phyloP scores from a whole-genome alignment of 768 basidiomycete species.

The Termitomyces bulborhizus region DNA sequence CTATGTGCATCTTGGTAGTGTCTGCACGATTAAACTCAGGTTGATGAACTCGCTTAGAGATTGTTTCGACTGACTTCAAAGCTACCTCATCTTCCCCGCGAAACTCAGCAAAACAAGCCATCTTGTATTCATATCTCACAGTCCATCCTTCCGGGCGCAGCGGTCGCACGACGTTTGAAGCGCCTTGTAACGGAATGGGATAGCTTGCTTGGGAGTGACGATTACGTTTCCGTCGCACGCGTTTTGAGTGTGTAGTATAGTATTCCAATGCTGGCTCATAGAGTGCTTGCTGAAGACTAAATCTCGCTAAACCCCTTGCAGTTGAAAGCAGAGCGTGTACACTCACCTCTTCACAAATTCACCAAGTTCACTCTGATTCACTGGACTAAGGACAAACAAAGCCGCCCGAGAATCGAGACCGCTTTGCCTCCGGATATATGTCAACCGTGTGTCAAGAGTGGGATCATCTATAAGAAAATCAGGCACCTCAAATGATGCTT shows the following conservation, averaged over 20 bases:
- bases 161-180: slow-evolving; percentile 42
- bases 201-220: slow-evolving; percentile 63
- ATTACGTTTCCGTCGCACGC: slow-evolving; percentile 85
- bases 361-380: slow-evolving; percentile 73
- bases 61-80: slow-evolving; percentile 58
- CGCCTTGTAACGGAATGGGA: slow-evolving; percentile 42
- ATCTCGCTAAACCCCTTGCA: neutral
- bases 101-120: slow-evolving; percentile 95
- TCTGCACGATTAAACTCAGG: slow-evolving; percentile 31
- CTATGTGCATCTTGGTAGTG: slow-evolving; percentile 95
- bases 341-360: slow-evolving; percentile 82
- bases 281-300: slow-evolving; percentile 81
- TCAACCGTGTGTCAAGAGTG: slow-evolving; percentile 73
- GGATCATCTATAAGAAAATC: slow-evolving; percentile 63
- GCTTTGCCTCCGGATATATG: slow-evolving; percentile 82
- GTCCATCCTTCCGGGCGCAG: slow-evolving; percentile 89
- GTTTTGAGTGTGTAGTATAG: slow-evolving; percentile 88
- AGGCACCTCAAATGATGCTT: neutral
- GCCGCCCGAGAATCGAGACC: slow-evolving; percentile 89
- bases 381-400: slow-evolving; percentile 92
- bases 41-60: slow-evolving; percentile 7
- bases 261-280: slow-evolving; percentile 90
- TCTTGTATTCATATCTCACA: slow-evolving; percentile 95
- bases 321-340: neutral
- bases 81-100: slow-evolving; percentile 89